Percentiles rank a stretch among this genome's conserved stretches.
Conservation (phyloP, 2,329 filamentous ascomycete species). For the Alternaria triticimaculans region DNA sequence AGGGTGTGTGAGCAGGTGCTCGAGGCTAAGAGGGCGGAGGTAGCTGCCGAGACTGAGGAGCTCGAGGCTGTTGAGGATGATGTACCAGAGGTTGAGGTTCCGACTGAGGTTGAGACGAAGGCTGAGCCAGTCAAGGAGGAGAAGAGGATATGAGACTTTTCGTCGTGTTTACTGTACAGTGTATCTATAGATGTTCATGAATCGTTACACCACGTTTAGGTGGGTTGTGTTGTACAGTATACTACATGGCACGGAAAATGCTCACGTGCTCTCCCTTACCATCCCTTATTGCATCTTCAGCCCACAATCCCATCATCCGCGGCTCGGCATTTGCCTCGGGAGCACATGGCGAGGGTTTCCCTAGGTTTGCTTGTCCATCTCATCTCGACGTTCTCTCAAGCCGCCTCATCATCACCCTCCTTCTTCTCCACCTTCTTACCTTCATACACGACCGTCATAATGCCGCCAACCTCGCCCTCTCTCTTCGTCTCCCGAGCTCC, state of each 20-base stretch:
- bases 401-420: constrained; percentile 7
- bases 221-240: constrained; percentile 9
- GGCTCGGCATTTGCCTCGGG: not conserved
- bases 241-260: not conserved
- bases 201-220: constrained; percentile 10
- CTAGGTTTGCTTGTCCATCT: not conserved
- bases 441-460: constrained; percentile 43
- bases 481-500: constrained; percentile 35
- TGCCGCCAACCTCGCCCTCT: constrained; percentile 38
- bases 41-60: constrained; percentile 8
- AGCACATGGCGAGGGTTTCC: not conserved
- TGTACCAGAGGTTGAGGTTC: not conserved
- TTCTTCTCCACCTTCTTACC: constrained; percentile 32
- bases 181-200: constrained; percentile 21
- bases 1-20: constrained; percentile 13
- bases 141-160: constrained; percentile 11
- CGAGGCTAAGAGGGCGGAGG: constrained; percentile 15
- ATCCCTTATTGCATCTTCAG: not conserved
- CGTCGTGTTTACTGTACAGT: constrained; percentile 20
- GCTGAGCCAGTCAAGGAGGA: constrained; percentile 2
- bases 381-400: not conserved
- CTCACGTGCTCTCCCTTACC: not conserved
- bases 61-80: not conserved
- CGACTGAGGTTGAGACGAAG: not conserved
- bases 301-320: not conserved